Evolutionary conservation across 2,329 filamentous ascomycete species (phyloP), one percentile per base, ranked within the genome.

Genomic region (Ceratocystiopsis minuta): DNA sequence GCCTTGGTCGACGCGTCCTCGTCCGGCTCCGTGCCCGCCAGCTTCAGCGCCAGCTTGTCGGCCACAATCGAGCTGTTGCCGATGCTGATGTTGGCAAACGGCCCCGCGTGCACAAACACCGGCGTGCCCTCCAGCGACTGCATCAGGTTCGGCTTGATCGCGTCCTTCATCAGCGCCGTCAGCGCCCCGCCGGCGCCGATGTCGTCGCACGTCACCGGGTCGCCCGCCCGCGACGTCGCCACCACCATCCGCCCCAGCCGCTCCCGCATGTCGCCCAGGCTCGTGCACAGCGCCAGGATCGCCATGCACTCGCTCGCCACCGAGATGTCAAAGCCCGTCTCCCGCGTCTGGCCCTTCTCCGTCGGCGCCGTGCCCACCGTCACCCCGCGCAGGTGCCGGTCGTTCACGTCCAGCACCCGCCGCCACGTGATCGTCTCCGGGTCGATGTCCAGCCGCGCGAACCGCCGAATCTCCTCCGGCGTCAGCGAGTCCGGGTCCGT

Each of bases 121-220:
- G 90, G 90, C 9, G 90, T 98, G 24, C 90, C 90, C 60, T 98
- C 90, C 41, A 98, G 68, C 28, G 85, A 94, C 62, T 98, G 90
- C 90, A 98, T 96, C 49, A 98, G 67, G 64, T 95, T 98, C 45
- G 90, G 90, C 70, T 98, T 98, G 65, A 96, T 93, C 43, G 90
- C 87, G 61, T 98, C 90, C 64, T 81, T 90, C 83, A 98, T 95
- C 53, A 98, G 68, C 28, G 87, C 88, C 36, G 90, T 86, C 49
- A 98, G 67, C 40, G 90, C 90, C 53, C 90, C 90, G 42, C 87
- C 87, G 16, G 79, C 84, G 51, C 90, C 90, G 53, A 98, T 76
- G 55, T 98, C 90, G 56, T 98, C 90, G 55, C 86, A 94, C 45
- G 90, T 96, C 38, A 98, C 80, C 1, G 90, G 84, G 46, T 96